Base-by-base conservation (phyloP, 2,329 filamentous ascomycete species). In the Colletotrichum coccodes region DNA sequence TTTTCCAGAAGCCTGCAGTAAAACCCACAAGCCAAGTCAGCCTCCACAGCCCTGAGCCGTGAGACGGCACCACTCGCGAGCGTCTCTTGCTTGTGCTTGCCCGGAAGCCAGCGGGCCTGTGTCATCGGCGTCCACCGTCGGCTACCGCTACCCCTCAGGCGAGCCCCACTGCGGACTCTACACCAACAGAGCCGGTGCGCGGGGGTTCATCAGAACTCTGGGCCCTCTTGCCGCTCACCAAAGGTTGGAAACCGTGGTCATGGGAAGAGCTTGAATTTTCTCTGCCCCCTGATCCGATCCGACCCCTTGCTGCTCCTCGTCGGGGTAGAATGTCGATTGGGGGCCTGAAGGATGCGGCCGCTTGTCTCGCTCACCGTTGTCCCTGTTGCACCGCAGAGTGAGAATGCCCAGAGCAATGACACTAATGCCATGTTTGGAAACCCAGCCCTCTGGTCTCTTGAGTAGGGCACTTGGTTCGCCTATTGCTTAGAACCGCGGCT, bases 61-160 rank as follows among this genome's bases (percentile, higher is more conserved):
- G 12, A 40, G n/a, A 30, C 64, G 52, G 64, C 46, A 53, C 18
- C 61, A 18, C 8, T 46, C 28, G 30, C 21, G 18, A 46, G 16
- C 28, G 28, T n/a, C 6, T 30, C 34, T 36, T 23, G 21, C n/a
- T 56, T 21, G 32, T 42, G 44, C 30, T 46, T 30, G 21, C 6
- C 64, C 60, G 64, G 64, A 68, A n/a, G 46, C 53, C 21, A 68
- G 53, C 60, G 64, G 47, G 52, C 64, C 50, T 62, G 64, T 58
- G 58, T 67, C 38, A 40, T 63, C 44, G 42, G 44, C 60, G 59
- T 46, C 52, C 59, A 64, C 44, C 60, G 60, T 57, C 12, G 50
- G 38, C 30, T 32, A 60, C 36, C 44, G 32, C 40, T 68, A 64
- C 64, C 64, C 60, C 60, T 68, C 60, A 52, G n/a, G 53, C 60